Base-by-base conservation (phyloP, 106 monocot genomes). In the Iris macrosiphon region DNA sequence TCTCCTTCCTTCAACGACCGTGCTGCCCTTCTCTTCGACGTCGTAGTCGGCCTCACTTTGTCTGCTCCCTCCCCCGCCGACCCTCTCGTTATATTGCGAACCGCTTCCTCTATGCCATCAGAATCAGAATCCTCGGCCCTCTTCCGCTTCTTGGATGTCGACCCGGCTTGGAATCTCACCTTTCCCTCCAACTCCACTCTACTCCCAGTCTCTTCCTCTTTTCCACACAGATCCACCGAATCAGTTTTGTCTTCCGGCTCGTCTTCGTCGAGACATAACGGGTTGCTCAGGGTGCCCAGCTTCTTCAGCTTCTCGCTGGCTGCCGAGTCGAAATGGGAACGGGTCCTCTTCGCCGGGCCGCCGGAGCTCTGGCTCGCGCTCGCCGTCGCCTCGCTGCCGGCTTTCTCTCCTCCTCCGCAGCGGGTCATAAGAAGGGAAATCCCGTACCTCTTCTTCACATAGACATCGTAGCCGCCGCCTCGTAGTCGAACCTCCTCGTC, bases 261-360 rank as follows among this genome's bases (percentile, higher is more conserved):
- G 31, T 60, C 53, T 32, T 51, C 51, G 32, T 71, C 55, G n/a
- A 61, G 10, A 20, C 52, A 50, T 3, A 30, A 25, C 2, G 71
- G 58, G 23, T 58, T 68, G 28, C 31, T 25, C 19, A 21, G 2
- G 7, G 33, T 59, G 31, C 67, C 58, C 44, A 45, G 42, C 62
- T 69, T 79, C 44, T 40, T 43, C 57, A 52, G 64, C 53, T 64
- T 74, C 24, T 18, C 27, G 7, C 22, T 6, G 0, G 2, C 24
- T 13, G 29, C 19, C 6, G 23, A 31, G 16, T 18, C 45, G 18
- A 61, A 65, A 52, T 42, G 38, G 12, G 48, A 45, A 1, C 34
- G 61, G 1, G 17, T 40, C 1, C 28, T 48, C 22, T 49, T 29
- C 11, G 49, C 35, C 30, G 64, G 23, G 7, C 18, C 15, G 0